Evolutionary conservation across 1,284 basidiomycete species (phyloP).

Genomic region (Neolentinus lepideus): DNA sequence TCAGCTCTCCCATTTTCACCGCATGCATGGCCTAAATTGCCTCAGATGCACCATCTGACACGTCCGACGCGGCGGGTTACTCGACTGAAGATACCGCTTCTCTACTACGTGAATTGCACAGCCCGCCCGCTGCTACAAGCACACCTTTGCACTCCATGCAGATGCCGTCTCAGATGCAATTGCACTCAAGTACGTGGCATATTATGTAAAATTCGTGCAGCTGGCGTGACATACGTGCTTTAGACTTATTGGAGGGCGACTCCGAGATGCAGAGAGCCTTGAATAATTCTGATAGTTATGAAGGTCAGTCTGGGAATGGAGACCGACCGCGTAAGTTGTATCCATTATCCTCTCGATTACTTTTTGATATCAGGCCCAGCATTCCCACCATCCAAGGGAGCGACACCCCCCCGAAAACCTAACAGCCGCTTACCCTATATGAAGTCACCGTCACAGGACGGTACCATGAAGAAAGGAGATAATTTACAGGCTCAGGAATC

Average conservation of each 20-base stretch:
- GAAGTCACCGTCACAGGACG: not conserved
- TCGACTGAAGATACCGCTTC: slow-evolving; percentile 31
- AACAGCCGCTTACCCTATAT: not conserved
- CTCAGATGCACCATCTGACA: slow-evolving; percentile 12
- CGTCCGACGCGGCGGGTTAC: slow-evolving; percentile 21
- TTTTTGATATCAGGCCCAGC: not conserved
- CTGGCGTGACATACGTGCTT: slow-evolving; percentile 2
- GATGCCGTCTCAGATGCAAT: slow-evolving; percentile 45
- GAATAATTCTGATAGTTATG: slow-evolving; percentile 45
- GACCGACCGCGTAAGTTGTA: not conserved
- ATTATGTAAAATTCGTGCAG: not conserved
- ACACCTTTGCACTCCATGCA: slow-evolving; percentile 53
- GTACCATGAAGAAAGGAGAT: not conserved
- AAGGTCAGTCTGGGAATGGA: slow-evolving; percentile 19
- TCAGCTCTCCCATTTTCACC: not conserved
- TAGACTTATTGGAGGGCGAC: slow-evolving; percentile 65
- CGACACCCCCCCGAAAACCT: not conserved
- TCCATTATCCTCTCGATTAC: not conserved
- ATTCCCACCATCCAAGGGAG: not conserved
- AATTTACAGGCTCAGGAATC: not conserved
- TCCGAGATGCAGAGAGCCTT: slow-evolving; percentile 70
- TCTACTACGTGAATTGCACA: slow-evolving; percentile 30
- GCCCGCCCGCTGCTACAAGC: slow-evolving; percentile 40
- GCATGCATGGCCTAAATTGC: not conserved
- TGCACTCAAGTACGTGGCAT: slow-evolving; percentile 48